These are phyloP conservation scores for Sapria himalayana DNA, from an alignment of 345 rosid genomes.

Conservation along the genomic window DNA sequence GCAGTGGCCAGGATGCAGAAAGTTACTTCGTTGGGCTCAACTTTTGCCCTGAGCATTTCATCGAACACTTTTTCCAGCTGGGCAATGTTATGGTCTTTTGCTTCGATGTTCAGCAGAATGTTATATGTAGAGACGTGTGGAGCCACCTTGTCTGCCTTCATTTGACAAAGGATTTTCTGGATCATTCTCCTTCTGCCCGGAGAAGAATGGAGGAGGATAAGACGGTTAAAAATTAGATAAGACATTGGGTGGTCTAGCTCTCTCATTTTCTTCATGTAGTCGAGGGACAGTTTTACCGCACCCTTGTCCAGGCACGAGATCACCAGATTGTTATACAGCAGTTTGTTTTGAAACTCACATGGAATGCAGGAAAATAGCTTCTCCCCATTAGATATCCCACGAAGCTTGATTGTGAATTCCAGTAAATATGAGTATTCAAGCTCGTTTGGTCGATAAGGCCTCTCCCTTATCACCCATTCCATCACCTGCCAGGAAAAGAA, in stretches of 20 bases:
- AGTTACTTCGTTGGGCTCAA: slow-evolving; percentile 66
- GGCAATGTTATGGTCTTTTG: slow-evolving; percentile 56
- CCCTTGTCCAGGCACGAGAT: slow-evolving; percentile 74
- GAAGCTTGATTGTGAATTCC: slow-evolving; percentile 60
- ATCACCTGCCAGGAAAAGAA: slow-evolving; percentile 29
- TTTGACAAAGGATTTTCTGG: slow-evolving; percentile 50
- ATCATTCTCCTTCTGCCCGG: slow-evolving; percentile 42
- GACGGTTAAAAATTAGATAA: slow-evolving; percentile 57
- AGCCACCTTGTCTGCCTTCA: slow-evolving; percentile 69
- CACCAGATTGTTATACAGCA: slow-evolving; percentile 72
- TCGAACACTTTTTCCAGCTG: slow-evolving; percentile 38
- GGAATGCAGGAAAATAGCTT: slow-evolving; percentile 52
- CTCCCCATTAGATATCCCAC: slow-evolving; percentile 59
- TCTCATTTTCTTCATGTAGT: slow-evolving; percentile 89
- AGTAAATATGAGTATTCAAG: slow-evolving; percentile 66
- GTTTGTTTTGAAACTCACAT: slow-evolving; percentile 61
- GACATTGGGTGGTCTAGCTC: slow-evolving; percentile 56
- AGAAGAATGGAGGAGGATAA: slow-evolving; percentile 56
- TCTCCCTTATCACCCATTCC: slow-evolving; percentile 91
- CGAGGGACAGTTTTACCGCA: slow-evolving; percentile 44
- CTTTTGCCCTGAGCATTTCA: slow-evolving; percentile 35
- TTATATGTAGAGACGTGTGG: slow-evolving; percentile 75
- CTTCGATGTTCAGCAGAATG: slow-evolving; percentile 82
- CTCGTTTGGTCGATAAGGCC: slow-evolving; percentile 63
- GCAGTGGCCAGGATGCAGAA: slow-evolving; percentile 73